A percentile compares a stretch with the other conserved stretches of the same genome.
Conservation (phyloP, 345 rosid genomes). For the Alliaria petiolata region DNA sequence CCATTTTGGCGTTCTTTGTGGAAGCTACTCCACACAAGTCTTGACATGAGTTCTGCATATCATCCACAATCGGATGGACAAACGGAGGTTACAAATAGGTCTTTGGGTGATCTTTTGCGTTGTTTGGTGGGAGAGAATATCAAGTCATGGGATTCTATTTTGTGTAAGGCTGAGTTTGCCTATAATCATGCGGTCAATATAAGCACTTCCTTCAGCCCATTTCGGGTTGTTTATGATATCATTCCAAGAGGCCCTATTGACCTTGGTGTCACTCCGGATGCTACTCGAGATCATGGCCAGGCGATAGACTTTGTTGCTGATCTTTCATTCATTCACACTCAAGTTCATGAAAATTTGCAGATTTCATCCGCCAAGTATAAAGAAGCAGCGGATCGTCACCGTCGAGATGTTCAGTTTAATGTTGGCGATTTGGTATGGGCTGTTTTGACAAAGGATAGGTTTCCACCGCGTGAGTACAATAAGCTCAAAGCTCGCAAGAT, state of each 20-base stretch:
- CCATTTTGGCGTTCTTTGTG: neutral
- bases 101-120: neutral
- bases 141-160: neutral
- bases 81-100: neutral
- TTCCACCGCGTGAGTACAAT: neutral
- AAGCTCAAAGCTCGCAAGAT: neutral
- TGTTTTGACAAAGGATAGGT: neutral
- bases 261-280: neutral
- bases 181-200: neutral
- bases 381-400: neutral
- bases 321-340: neutral
- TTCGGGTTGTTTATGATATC: neutral
- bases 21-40: fast-evolving
- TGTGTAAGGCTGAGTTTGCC: neutral
- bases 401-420: neutral
- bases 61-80: neutral
- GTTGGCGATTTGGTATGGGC: neutral
- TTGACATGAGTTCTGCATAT: neutral
- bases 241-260: neutral
- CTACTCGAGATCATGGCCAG: neutral
- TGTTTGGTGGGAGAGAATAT: neutral
- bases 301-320: neutral
- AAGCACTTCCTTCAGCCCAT: neutral
- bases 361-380: neutral
- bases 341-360: neutral